A percentile compares a stretch with the other conserved stretches of the same genome.
Conservation (phyloP, 805 yeast genomes). For the Zygosaccharomyces lentus region DNA sequence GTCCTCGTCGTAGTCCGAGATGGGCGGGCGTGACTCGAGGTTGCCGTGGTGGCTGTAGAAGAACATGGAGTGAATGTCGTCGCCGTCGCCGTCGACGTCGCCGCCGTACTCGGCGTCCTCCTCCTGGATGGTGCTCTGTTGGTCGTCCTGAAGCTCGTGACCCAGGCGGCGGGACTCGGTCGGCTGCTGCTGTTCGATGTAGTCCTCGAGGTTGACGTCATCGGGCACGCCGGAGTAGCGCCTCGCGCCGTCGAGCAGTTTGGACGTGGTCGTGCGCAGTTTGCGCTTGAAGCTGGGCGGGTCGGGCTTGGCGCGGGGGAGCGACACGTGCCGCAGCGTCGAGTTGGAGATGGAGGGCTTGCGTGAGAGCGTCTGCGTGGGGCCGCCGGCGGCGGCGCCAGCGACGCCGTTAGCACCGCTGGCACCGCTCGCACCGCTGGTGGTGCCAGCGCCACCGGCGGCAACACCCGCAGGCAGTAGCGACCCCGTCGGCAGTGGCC, state of each 20-base stretch:
- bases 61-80: constrained; percentile 34
- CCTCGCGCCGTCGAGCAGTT: constrained; percentile 69
- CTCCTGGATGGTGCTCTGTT: constrained; percentile 21
- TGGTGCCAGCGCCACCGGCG: constrained; percentile 1
- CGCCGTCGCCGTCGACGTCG: constrained; percentile 23
- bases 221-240: constrained; percentile 70
- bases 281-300: constrained; percentile 29
- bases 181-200: constrained; percentile 34
- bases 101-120: constrained; percentile 18
- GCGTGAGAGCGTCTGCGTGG: constrained; percentile 6
- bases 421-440: not conserved
- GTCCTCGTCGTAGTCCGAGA: constrained; percentile 34
- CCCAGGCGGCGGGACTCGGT: constrained; percentile 8
- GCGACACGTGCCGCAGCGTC: constrained; percentile 16
- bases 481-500: not conserved
- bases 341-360: constrained; percentile 20
- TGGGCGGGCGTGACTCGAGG: constrained; percentile 29
- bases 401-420: constrained; percentile 10
- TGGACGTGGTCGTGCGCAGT: constrained; percentile 64
- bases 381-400: not conserved
- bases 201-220: constrained; percentile 45
- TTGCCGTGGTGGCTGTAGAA: constrained; percentile 33
- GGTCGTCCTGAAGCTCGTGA: constrained; percentile 12
- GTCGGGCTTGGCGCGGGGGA: constrained; percentile 9
- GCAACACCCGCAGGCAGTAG: not conserved